Evolutionary conservation across 352 stramenopile species (phyloP), one percentile per base, ranked within the genome.

Genomic region (Pythium plurisporium): DNA sequence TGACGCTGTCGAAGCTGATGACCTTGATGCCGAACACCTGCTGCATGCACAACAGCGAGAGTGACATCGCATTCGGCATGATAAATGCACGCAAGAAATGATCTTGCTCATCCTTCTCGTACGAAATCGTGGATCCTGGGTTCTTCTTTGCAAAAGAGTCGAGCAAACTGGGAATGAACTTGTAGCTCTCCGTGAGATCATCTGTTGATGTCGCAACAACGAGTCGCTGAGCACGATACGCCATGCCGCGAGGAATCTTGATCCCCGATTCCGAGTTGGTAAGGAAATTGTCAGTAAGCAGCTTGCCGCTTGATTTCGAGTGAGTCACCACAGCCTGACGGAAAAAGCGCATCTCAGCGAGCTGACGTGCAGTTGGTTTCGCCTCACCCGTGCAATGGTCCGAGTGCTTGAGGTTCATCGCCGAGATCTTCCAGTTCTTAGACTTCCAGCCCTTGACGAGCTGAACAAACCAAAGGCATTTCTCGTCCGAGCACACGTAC

Each of bases 381-480:
- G 79, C 63, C 22, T 72, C 64, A 14, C 82, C 82, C 0, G 65
- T 76, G 68, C 82, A 93, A n/a, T 66, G 64, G 0, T 79, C 69
- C 38, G 80, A 87, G 54, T 93, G 82, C 49, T 81, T 82, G 23
- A 93, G 57, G 41, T 91, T 89, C 82, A 93, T 93, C n/a, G 80
- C 79, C 30, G 82, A 93, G 64, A 93, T 93, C 55, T 93, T 93
- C 82, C 82, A 93, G 65, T 84, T 93, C 66, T 91, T 87, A n/a
- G 79, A 86, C 60, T 93, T 93, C 69, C 76, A 83, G 2, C 79
- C 80, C 59, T 90, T 90, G 26, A 89, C 75, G 15, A 91, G 68
- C 44, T 85, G 80, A 23, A 91, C 80, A 48, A 90, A 93, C 82
- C 82, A 93, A 7, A 85, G 41, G 20, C 82, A 93, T 8, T 66